Evolutionary conservation across 768 basidiomycete genomes (phyloP).

Genomic region (Wakefieldia striispora): DNA sequence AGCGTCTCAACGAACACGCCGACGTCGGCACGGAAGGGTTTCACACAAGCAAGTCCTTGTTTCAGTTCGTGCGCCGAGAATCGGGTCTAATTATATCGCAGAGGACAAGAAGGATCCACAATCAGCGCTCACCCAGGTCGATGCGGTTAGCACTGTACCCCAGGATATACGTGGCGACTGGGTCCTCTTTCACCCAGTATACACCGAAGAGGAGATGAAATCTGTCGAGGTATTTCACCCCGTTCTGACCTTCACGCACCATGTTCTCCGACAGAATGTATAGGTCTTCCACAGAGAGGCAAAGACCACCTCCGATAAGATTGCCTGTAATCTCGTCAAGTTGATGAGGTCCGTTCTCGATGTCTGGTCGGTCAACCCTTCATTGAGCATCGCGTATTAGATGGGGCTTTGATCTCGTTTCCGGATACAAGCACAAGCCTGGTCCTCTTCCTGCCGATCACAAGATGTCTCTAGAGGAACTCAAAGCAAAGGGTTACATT

Average conservation of each 20-base stretch:
- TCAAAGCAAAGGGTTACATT: conserved; percentile 71
- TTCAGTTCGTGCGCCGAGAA: neutral
- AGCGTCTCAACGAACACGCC: conserved; percentile 20
- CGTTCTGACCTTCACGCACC: neutral
- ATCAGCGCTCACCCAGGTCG: conserved; percentile 24
- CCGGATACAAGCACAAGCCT: conserved; percentile 75
- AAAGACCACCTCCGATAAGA: conserved; percentile 66
- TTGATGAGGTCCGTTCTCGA: conserved; percentile 41
- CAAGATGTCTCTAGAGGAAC: conserved; percentile 67
- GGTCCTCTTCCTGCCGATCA: conserved; percentile 50
- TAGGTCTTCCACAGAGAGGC: conserved; percentile 71
- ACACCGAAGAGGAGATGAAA: conserved; percentile 68
- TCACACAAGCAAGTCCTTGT: conserved; percentile 28
- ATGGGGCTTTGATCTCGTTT: conserved; percentile 77
- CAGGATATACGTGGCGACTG: conserved; percentile 69
- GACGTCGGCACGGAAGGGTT: conserved; percentile 34
- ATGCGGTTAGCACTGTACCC: conserved; percentile 54
- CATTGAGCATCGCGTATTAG: conserved; percentile 31
- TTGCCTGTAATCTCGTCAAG: conserved; percentile 64
- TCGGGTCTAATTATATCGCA: conserved; percentile 5
- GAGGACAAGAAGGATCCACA: conserved; percentile 26
- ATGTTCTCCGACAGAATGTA: conserved; percentile 6
- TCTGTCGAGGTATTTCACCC: conserved; percentile 57
- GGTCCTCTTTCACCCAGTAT: conserved; percentile 94
- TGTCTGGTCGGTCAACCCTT: conserved; percentile 2